phyloP scores from a whole-genome alignment of 2,329 filamentous ascomycete species.

The Ascochyta fabae region DNA sequence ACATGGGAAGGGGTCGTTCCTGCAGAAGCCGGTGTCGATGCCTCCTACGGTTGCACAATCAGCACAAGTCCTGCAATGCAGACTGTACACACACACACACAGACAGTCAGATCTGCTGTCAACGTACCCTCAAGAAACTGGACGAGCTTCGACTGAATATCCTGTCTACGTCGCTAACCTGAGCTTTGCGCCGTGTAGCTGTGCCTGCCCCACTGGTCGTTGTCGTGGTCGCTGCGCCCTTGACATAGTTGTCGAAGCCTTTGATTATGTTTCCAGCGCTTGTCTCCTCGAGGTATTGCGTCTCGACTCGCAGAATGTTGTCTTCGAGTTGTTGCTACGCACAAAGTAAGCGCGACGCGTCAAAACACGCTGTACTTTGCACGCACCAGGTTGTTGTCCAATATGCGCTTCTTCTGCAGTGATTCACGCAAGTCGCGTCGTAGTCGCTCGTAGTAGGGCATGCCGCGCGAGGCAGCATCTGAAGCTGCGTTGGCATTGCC shows the following conservation, averaged over 20 bases:
- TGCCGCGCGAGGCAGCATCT: conserved; percentile 57
- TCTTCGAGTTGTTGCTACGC: conserved; percentile 71
- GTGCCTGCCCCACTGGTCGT: conserved; percentile 50
- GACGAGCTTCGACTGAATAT: conserved; percentile 65
- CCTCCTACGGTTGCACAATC: conserved; percentile 40
- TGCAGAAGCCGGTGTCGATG: conserved; percentile 48
- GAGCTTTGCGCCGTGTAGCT: conserved; percentile 64
- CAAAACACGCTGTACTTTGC: conserved; percentile 1
- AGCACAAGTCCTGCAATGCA: conserved; percentile 14
- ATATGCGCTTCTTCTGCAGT: conserved; percentile 67
- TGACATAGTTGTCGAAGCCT: conserved; percentile 98
- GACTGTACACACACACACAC: neutral
- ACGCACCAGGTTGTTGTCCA: conserved; percentile 67
- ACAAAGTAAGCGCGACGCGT: conserved; percentile 21
- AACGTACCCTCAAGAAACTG: conserved; percentile 48
- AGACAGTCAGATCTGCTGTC: conserved; percentile 1
- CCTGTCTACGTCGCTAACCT: conserved; percentile 71
- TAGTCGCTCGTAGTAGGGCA: conserved; percentile 76
- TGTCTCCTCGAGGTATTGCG: conserved; percentile 85
- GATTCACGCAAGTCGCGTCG: conserved; percentile 71
- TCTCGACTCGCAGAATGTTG: conserved; percentile 81
- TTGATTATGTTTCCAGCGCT: conserved; percentile 92
- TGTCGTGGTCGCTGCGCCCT: conserved; percentile 72
- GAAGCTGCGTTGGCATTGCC: conserved; percentile 42
- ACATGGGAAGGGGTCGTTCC: conserved; percentile 54